A percentile compares a stretch with the other conserved stretches of the same genome.
These are phyloP conservation scores for Cryptosporidium bovis DNA, from an alignment of 169 alveolate species.

Conservation along the genomic window DNA sequence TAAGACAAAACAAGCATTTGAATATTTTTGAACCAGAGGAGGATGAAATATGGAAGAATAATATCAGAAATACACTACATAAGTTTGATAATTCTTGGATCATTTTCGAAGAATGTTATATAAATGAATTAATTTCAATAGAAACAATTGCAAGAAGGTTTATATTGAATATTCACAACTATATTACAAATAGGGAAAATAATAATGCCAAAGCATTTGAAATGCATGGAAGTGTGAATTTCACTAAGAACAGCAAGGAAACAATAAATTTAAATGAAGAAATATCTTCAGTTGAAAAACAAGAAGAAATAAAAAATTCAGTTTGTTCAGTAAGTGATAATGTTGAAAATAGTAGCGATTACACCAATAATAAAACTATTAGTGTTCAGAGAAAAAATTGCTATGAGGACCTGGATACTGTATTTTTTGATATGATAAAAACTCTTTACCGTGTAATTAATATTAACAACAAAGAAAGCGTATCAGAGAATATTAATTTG, in stretches of 20 bases:
- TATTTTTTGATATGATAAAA: conserved; percentile 27
- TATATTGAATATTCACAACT: conserved; percentile 17
- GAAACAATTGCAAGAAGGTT: conserved; percentile 62
- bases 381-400: not conserved
- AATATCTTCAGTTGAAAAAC: too few relatives aligned
- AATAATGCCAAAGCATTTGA: not conserved
- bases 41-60: conserved; percentile 36
- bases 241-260: too few relatives aligned
- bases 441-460: conserved; percentile 26
- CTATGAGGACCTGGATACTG: not conserved
- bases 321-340: too few relatives aligned
- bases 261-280: too few relatives aligned
- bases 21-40: conserved; percentile 26
- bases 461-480: conserved; percentile 7
- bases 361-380: not conserved
- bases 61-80: conserved; percentile 14
- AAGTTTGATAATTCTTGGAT: conserved; percentile 56
- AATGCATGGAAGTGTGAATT: not conserved
- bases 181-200: conserved; percentile 16
- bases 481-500: conserved; percentile 30
- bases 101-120: conserved; percentile 32
- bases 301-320: not conserved
- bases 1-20: conserved; percentile 1
- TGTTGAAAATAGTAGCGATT: not conserved
- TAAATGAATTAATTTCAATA: conserved; percentile 39